Base-by-base conservation (phyloP, 139 green algal species). In the Prasinococcaceae sp. region DNA sequence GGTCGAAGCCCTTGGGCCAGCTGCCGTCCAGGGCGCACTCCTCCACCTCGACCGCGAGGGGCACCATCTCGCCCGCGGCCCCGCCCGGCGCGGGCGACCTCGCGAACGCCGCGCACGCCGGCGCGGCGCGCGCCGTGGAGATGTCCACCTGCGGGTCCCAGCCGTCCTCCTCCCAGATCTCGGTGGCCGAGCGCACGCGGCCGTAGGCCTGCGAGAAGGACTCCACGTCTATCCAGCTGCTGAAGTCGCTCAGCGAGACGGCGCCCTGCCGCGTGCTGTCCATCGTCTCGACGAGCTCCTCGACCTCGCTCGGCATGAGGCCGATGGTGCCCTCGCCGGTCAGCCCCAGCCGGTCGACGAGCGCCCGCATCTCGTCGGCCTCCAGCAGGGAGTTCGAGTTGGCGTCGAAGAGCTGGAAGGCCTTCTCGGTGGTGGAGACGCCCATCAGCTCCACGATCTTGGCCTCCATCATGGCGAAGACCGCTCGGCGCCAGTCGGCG, bases 381-480 rank as follows among this genome's bases (percentile, higher is more conserved):
- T 5, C 19, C 44, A 52, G 19, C 17, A 5, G 6, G 6, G 14
- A 14, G 17, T 52, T 26, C 19, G 9, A 24, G 17, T 52, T 55
- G 22, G 26, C 25, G 25, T 55, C 47, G 8, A 55, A 41, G 9
- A 20, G 14, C 47, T 17, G 12, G 47, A 55, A 55, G n/a, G 47
- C 47, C 5, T 35, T 14, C n/a, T 47, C 32, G 50, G 35, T 44
- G 6, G 14, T 44, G 20, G 27, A 29, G 4, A 58, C 4, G 4
- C 32, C 50, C 14, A 47, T 47, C n/a, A n/a, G n/a, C 50, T 58
- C 19, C 5, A 47, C 17, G 23, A 58, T 46, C 24, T 47, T 46
- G 3, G 17, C 37, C 30, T 57, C 48, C 17, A 63, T 59, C 61
- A 69, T 69, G 1, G 32, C 53, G 35, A 64, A 60, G 27, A 70